Conservation (phyloP, 2,329 filamentous ascomycete species). For the Diaporthe australafricana region DNA sequence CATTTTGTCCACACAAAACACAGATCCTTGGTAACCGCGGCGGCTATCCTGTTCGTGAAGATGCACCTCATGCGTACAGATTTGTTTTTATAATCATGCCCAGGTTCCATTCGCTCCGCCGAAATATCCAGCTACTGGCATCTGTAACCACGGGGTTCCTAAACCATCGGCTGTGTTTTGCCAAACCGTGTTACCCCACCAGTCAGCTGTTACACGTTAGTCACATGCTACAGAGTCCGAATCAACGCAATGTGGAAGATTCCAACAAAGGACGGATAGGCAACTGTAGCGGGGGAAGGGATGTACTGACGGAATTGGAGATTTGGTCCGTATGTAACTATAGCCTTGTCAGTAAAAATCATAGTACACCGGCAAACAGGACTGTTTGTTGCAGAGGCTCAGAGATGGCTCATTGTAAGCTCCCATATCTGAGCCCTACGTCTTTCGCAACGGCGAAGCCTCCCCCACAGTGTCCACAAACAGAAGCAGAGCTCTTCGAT, state of each 20-base stretch:
- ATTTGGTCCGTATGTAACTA: slow-evolving; percentile 47
- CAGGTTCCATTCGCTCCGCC: slow-evolving; percentile 48
- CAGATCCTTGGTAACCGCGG: neutral
- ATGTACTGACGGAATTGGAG: slow-evolving; percentile 47
- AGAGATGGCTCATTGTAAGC: neutral
- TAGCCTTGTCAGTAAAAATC: neutral
- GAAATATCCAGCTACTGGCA: slow-evolving; percentile 49
- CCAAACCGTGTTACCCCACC: slow-evolving; percentile 52
- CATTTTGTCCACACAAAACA: too few relatives aligned
- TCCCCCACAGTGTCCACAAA: neutral
- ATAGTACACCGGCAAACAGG: too few relatives aligned
- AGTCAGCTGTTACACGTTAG: too few relatives aligned
- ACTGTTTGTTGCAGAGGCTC: too few relatives aligned
- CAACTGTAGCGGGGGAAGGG: too few relatives aligned
- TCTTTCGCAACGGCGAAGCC: neutral
- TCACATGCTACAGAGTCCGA: too few relatives aligned
- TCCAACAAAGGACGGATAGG: too few relatives aligned
- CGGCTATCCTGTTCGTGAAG: neutral
- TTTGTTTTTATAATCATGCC: slow-evolving; percentile 38
- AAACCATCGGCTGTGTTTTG: slow-evolving; percentile 48
- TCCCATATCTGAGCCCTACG: too few relatives aligned
- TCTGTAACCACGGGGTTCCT: slow-evolving; percentile 46
- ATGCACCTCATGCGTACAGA: neutral
- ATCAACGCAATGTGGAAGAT: too few relatives aligned
- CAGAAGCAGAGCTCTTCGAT: neutral